phyloP scores from a whole-genome alignment of 352 stramenopile species.

The Phytopythium oedochilum region DNA sequence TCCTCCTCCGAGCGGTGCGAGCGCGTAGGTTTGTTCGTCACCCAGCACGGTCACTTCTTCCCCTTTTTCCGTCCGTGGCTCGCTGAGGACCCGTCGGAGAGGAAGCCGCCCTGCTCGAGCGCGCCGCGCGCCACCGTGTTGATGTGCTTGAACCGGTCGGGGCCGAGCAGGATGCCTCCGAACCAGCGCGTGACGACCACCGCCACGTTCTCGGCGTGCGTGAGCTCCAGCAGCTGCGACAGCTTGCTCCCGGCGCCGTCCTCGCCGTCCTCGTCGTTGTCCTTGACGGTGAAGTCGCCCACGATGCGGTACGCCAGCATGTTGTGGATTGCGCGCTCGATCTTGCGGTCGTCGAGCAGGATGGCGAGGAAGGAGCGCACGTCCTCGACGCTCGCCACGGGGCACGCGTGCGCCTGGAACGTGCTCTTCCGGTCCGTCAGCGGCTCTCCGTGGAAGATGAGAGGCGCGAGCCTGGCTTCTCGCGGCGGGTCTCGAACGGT shows the following conservation, averaged over 20 bases:
- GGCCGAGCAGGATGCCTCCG: slow-evolving; percentile 74
- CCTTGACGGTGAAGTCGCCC: slow-evolving; percentile 62
- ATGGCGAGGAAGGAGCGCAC: slow-evolving; percentile 76
- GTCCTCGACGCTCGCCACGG: slow-evolving; percentile 60
- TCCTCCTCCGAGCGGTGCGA: too few species aligned
- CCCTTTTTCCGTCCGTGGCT: slow-evolving; percentile 39
- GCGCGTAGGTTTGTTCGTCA: background rate
- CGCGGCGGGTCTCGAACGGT: slow-evolving; percentile 47
- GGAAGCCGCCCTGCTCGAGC: slow-evolving; percentile 68
- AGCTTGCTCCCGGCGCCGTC: slow-evolving; percentile 78
- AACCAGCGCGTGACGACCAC: slow-evolving; percentile 86
- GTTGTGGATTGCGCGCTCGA: slow-evolving; percentile 83
- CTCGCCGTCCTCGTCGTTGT: slow-evolving; percentile 87
- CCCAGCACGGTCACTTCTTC: slow-evolving; percentile 40
- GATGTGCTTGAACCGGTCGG: slow-evolving; percentile 88
- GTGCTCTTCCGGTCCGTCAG: slow-evolving; percentile 83
- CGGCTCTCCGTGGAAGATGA: slow-evolving; percentile 63
- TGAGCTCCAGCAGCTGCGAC: slow-evolving; percentile 76
- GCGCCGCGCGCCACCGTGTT: slow-evolving; percentile 63
- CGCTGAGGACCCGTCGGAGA: slow-evolving; percentile 15
- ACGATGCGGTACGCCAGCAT: slow-evolving; percentile 87
- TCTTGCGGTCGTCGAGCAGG: slow-evolving; percentile 77
- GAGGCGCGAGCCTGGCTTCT: slow-evolving; percentile 39
- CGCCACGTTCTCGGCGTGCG: slow-evolving; percentile 73
- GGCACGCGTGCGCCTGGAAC: slow-evolving; percentile 71